Conservation (phyloP, 768 basidiomycete species). For the Tephrocybe sp. region DNA sequence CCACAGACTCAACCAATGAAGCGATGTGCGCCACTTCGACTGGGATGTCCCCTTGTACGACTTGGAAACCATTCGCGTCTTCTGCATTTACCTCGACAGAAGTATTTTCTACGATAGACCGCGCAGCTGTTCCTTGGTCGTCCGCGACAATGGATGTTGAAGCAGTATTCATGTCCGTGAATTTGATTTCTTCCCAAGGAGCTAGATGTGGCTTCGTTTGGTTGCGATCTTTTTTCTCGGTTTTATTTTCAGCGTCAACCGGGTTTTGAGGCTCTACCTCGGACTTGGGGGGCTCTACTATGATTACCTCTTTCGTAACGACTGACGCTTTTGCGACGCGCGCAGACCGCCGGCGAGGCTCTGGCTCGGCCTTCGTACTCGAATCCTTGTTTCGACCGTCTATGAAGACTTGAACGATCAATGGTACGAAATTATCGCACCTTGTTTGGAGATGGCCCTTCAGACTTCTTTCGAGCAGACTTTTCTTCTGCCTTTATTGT, state of each 20-base stretch:
- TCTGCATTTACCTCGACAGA: not conserved
- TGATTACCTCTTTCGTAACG: not conserved
- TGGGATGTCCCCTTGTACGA: too few species aligned
- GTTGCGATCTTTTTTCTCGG: not conserved
- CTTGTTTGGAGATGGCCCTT: not conserved
- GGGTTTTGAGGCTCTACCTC: not conserved
- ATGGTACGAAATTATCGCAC: not conserved
- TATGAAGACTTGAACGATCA: not conserved
- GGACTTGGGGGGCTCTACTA: not conserved
- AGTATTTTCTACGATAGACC: not conserved
- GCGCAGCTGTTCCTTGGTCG: not conserved
- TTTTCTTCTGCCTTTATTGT: not conserved
- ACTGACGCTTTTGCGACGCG: constrained; percentile 4
- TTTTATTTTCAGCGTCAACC: not conserved
- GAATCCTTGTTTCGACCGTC: not conserved
- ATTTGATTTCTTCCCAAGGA: not conserved
- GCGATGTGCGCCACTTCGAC: not conserved
- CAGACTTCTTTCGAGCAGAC: not conserved
- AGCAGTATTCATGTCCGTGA: not conserved
- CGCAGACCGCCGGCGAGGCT: constrained; percentile 12
- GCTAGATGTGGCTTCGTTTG: not conserved
- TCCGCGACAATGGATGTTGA: not conserved
- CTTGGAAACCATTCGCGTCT: too few species aligned
- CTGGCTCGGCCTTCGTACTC: not conserved
- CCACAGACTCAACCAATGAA: too few species aligned